phyloP scores from a whole-genome alignment of 2,329 filamentous ascomycete species.

The Xylariaceae sp. region DNA sequence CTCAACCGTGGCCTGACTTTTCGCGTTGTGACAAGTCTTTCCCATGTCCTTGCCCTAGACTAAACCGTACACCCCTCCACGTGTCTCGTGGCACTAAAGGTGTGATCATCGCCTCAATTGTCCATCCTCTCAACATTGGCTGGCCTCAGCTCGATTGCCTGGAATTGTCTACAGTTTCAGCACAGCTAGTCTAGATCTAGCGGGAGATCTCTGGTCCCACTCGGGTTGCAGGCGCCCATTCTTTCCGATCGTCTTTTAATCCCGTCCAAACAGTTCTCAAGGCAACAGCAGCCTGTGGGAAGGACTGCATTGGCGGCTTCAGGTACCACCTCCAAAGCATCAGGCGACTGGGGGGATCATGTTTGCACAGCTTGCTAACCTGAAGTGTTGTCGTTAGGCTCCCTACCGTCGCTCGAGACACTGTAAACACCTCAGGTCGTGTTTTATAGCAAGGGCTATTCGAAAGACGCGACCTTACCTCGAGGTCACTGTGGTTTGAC shows the following conservation, averaged over 20 bases:
- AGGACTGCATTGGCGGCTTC: conserved; percentile 3
- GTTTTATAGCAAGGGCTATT: conserved; percentile 10
- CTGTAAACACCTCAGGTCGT: conserved; percentile 1
- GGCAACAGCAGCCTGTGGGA: conserved; percentile 1
- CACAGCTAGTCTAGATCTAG: conserved; percentile 41
- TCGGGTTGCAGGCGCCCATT: conserved; percentile 55
- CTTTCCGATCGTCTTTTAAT: conserved; percentile 18
- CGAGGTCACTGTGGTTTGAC: conserved; percentile 19
- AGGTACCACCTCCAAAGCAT: conserved; percentile 2
- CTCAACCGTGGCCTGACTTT: conserved; percentile 18
- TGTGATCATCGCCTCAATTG: conserved; percentile 20
- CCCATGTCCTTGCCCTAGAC: conserved; percentile 29
- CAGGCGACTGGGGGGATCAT: not conserved
- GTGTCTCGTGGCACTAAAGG: conserved; percentile 30
- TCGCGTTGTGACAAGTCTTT: conserved; percentile 21
- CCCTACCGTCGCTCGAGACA: conserved; percentile 3
- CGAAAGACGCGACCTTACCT: conserved; percentile 17
- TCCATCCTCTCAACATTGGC: conserved; percentile 20
- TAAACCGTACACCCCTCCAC: conserved; percentile 23
- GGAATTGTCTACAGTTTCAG: conserved; percentile 39
- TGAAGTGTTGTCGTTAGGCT: conserved; percentile 1
- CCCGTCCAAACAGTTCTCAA: conserved; percentile 4
- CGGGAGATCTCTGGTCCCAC: conserved; percentile 38
- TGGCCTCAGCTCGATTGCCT: conserved; percentile 27
- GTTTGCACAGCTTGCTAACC: conserved; percentile 9